phyloP scores from a whole-genome alignment of 2,329 filamentous ascomycete species.

The Penicillium sp. region DNA sequence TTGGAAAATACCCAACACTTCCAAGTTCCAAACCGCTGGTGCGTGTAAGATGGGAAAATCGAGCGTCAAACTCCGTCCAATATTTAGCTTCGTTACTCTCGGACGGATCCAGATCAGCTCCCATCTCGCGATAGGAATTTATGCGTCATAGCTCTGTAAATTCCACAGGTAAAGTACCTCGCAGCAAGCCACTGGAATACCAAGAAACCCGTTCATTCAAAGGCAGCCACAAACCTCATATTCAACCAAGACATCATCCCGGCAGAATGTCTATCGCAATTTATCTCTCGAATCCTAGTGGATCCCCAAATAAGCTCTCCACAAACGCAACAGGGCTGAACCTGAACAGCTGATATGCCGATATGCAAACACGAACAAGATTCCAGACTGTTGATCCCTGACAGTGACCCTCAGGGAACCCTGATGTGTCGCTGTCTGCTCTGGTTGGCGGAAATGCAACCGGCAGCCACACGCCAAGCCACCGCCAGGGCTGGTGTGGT shows the following conservation, averaged over 20 bases:
- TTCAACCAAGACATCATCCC: neutral
- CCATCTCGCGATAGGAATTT: too few relatives aligned
- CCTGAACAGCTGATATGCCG: neutral
- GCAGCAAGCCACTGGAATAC: too few relatives aligned
- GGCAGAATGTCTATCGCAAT: neutral
- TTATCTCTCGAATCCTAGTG: neutral
- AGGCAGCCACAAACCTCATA: neutral
- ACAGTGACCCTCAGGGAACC: too few relatives aligned
- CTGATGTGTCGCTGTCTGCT: neutral
- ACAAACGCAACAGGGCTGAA: neutral
- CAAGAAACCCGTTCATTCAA: neutral
- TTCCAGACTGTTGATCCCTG: neutral
- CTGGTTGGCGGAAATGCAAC: slow-evolving; percentile 13
- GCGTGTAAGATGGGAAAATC: too few relatives aligned
- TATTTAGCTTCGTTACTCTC: too few relatives aligned
- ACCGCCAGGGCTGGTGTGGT: slow-evolving; percentile 4
- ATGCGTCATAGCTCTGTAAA: slow-evolving; percentile 1
- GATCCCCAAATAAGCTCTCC: neutral
- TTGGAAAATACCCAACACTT: too few relatives aligned
- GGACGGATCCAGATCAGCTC: too few relatives aligned
- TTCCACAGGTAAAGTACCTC: too few relatives aligned
- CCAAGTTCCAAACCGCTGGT: too few relatives aligned
- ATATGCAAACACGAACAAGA: neutral
- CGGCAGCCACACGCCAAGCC: slow-evolving; percentile 4
- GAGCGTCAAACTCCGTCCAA: too few relatives aligned